Base-by-base conservation (phyloP, 768 basidiomycete species). In the Suillus cothurnatus region DNA sequence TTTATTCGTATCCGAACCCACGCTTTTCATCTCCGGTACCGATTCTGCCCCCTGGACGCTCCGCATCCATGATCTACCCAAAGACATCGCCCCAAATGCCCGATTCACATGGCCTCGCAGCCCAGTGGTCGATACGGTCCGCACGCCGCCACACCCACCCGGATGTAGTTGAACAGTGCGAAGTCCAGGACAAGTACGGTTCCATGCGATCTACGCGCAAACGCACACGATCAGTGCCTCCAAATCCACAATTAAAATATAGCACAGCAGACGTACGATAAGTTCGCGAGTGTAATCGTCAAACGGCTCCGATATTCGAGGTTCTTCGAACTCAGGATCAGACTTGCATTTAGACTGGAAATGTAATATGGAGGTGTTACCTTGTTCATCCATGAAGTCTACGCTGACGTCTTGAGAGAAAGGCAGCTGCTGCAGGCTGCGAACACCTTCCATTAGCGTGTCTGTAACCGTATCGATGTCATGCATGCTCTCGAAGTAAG, bases 151-250 rank as follows among this genome's bases (percentile, higher is more conserved):
- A 81, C 5, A 77, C 74, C 62, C 73, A 79, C 4, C 77, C 7
- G 78, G 72, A 61, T 76, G 74, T 52, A 84, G 76, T 64, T 82
- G 82, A 12, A 84, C 77, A 71, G 79, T 77, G 26, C 77, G 73
- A 63, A 84, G 68, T 57, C 62, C 61, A 3, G 74, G 74, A 63
- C 82, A 82, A 50, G 78, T 78, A 53, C 77, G 76, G 58, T 78
- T 79, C 82, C 83, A 84, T 9, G 82, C 79, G 36, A 12, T 80
- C 76, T 41, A 84, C 75, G 21, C 5, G 21, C 21, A 55, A 21
- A 31, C 2, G 17, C 11, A n/a, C 53, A 55, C n/a, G 6, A 32
- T 55, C 4, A 55, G 53, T 6, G 6, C 53, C 11, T 2, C 6
- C 21, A 21, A 5, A n/a, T 21, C 11, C 11, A 12, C 32, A 4